Evolutionary conservation across 176 grass and related monocot species (phyloP).

Genomic region (Aegilops umbellulata): DNA sequence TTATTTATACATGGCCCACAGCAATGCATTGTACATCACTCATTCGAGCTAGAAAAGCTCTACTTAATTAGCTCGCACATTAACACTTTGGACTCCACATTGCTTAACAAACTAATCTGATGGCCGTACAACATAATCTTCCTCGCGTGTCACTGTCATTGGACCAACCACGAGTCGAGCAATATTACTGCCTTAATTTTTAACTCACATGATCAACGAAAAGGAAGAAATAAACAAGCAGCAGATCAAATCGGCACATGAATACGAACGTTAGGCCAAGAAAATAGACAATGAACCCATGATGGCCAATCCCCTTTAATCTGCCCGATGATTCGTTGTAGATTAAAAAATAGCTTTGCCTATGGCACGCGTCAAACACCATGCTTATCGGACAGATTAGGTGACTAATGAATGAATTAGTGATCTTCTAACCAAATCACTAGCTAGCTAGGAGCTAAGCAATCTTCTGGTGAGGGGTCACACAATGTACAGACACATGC

Average conservation of each 20-base stretch:
- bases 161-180: too few species aligned
- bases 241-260: constrained; percentile 9
- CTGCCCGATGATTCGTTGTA: neutral
- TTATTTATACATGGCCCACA: too few species aligned
- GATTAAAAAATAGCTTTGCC: constrained; percentile 8
- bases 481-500: neutral
- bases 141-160: neutral
- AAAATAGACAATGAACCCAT: neutral
- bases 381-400: neutral
- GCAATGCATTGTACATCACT: too few species aligned
- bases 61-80: too few species aligned
- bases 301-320: constrained; percentile 16
- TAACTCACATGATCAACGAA: neutral
- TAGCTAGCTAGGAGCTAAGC: neutral
- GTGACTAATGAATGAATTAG: neutral
- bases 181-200: neutral
- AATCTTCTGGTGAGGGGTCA: constrained; percentile 19
- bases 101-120: too few species aligned
- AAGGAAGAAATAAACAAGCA: neutral
- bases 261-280: neutral
- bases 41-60: too few species aligned
- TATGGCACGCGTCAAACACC: neutral
- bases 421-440: neutral
- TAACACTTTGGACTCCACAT: too few species aligned
- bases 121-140: too few species aligned